Conservation (phyloP, 2,329 filamentous ascomycete species). For the Zalaria obscura region DNA sequence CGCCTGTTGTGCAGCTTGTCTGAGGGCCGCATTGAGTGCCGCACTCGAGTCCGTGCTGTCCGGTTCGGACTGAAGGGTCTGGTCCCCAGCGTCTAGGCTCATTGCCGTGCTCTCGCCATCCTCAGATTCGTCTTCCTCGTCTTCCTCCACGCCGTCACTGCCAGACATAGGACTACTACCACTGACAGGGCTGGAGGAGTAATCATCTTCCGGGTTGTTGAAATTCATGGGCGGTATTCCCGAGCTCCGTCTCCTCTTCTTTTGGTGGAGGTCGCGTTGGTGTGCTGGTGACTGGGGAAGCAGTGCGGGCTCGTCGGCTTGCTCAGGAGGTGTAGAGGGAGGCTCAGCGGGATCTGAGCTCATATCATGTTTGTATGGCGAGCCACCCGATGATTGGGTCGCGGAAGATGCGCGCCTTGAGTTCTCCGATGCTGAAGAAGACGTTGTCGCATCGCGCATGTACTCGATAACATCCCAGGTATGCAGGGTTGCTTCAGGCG, state of each 20-base stretch:
- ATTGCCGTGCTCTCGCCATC: constrained; percentile 58
- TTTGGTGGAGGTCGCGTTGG: constrained; percentile 51
- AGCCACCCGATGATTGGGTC: constrained; percentile 14
- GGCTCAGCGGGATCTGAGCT: constrained; percentile 33
- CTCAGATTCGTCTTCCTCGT: constrained; percentile 35
- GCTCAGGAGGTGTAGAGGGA: constrained; percentile 48
- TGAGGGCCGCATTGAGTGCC: constrained; percentile 62
- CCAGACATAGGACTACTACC: constrained; percentile 30
- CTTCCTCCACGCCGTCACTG: constrained; percentile 39
- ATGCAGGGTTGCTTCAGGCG: constrained; percentile 89
- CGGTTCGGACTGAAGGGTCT: constrained; percentile 18
- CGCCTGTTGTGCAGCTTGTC: constrained; percentile 60
- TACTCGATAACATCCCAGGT: constrained; percentile 94
- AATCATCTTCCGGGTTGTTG: constrained; percentile 48
- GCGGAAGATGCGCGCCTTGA: constrained; percentile 57
- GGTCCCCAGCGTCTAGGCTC: constrained; percentile 61
- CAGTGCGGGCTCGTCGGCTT: constrained; percentile 40
- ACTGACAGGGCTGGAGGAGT: constrained; percentile 69
- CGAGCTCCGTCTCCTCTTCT: constrained; percentile 48
- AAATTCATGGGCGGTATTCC: constrained; percentile 51
- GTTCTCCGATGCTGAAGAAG: constrained; percentile 54
- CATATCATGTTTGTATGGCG: constrained; percentile 18
- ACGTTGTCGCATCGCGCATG: constrained; percentile 71
- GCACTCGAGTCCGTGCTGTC: constrained; percentile 51
- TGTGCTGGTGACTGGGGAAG: constrained; percentile 43